These are phyloP conservation scores for Pseudopyricularia cyperi DNA, from an alignment of 2,329 filamentous ascomycete genomes.

Conservation along the genomic window DNA sequence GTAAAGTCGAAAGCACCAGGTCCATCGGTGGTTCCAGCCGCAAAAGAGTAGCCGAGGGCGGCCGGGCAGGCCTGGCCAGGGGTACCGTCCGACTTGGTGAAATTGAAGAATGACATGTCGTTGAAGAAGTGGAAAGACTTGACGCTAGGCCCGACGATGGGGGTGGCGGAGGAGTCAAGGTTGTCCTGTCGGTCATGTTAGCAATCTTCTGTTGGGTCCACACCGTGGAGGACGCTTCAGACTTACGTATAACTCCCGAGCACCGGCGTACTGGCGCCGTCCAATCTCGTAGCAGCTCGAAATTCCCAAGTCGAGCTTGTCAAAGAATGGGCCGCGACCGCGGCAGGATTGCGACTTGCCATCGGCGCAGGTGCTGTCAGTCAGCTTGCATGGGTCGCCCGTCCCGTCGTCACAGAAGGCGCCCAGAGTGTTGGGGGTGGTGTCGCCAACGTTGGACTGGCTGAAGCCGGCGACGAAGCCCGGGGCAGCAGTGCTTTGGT, in stretches of 20 bases:
- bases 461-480: conserved; percentile 85
- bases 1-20: conserved; percentile 89
- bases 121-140: conserved; percentile 78
- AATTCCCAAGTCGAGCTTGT: conserved; percentile 54
- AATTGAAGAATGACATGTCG: conserved; percentile 65
- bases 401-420: conserved; percentile 83
- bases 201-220: conserved; percentile 6
- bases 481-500: conserved; percentile 40
- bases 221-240: neutral
- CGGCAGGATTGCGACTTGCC: conserved; percentile 60
- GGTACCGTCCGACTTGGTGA: conserved; percentile 58
- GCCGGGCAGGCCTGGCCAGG: conserved; percentile 67
- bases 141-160: conserved; percentile 52
- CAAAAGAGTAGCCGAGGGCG: conserved; percentile 83
- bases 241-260: conserved; percentile 28
- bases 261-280: conserved; percentile 53
- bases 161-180: conserved; percentile 29
- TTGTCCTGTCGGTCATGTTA: conserved; percentile 32
- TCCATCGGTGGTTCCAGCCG: conserved; percentile 83
- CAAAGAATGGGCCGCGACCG: conserved; percentile 58
- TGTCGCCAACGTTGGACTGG: conserved; percentile 84
- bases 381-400: conserved; percentile 55
- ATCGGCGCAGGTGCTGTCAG: conserved; percentile 72
- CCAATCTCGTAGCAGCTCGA: conserved; percentile 68
- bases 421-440: conserved; percentile 74